These are phyloP conservation scores for Hordeum pubiflorum DNA, from an alignment of 202 grass and related monocot species.

Conservation along the genomic window DNA sequence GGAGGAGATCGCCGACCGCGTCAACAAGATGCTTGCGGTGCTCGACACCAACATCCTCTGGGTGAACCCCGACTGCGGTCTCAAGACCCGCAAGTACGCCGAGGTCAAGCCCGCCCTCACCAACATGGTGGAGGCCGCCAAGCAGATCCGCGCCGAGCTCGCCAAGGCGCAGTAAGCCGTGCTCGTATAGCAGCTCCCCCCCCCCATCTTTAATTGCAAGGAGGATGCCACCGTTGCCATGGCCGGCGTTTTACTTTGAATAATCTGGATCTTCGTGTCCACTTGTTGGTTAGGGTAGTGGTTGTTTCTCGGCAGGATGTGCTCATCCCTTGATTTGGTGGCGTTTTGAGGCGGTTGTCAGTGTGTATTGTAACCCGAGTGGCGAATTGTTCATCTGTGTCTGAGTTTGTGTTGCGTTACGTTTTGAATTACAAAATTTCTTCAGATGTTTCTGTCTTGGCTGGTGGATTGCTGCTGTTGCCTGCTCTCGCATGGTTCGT, in stretches of 20 bases:
- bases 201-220: constrained; percentile 3
- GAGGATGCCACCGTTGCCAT: constrained; percentile 14
- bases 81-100: constrained; percentile 84
- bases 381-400: constrained; percentile 22
- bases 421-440: neutral
- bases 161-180: constrained; percentile 39
- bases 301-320: neutral
- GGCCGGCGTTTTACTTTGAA: constrained; percentile 28
- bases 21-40: constrained; percentile 93
- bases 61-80: constrained; percentile 93
- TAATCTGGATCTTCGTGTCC: constrained; percentile 20
- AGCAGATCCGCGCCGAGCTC: constrained; percentile 69
- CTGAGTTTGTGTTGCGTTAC: constrained; percentile 5
- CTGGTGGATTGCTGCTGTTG: neutral
- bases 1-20: constrained; percentile 71
- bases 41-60: constrained; percentile 92
- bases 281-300: constrained; percentile 25
- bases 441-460: neutral
- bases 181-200: neutral
- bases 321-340: constrained; percentile 6
- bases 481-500: neutral
- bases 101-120: constrained; percentile 86
- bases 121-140: constrained; percentile 77
- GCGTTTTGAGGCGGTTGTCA: constrained; percentile 15
- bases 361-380: constrained; percentile 40